Evolutionary conservation across 129 eudicot species (phyloP), one percentile per base, ranked within the genome.

Genomic region (Solidago caesia): DNA sequence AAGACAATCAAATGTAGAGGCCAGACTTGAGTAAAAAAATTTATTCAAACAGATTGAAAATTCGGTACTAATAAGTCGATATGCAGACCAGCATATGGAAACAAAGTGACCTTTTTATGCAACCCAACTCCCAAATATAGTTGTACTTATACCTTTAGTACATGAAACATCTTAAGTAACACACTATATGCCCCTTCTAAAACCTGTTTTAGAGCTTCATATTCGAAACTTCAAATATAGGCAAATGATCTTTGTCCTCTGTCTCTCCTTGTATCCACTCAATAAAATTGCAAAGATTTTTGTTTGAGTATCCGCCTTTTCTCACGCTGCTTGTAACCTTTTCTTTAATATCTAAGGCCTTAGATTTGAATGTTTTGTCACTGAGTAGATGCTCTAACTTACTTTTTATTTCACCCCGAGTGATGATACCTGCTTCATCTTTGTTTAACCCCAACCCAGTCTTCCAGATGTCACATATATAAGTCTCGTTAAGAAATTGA

Each of bases 381-480:
- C 14, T 10, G 0, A 83, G 53, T 45, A 86, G 65, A 16, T 61
- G 70, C 21, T 82, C 86, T 15, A 76, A 39, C 60, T 82, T 85
- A 59, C 4, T 27, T 58, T 71, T 46, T 48, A 85, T 75, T 55
- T 85, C 89, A 15, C 53, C 65, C n/a, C 53, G 33, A 14, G 49
- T 42, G 47, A 82, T 68, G 27, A 85, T 72, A 14, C 78, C 77
- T 43, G 65, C 72, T 44, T 71, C 83, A 76, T 79, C 78, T 57
- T 68, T 57, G 41, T 66, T 48, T 29, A 88, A 72, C 12, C 77
- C 67, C n/a, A 85, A 9, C 14, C 89, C 89, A 16, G 73, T 73
- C 59, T 79, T 82, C 89, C 93, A 88, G 51, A 77, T 57, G 42
- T 83, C 84, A 53, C 89, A 88, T 55, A 85, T 80, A 61, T 83